Evolutionary conservation across 2,329 filamentous ascomycete species (phyloP), one percentile per base, ranked within the genome.

Genomic region (Dactylonectria estremocensis): DNA sequence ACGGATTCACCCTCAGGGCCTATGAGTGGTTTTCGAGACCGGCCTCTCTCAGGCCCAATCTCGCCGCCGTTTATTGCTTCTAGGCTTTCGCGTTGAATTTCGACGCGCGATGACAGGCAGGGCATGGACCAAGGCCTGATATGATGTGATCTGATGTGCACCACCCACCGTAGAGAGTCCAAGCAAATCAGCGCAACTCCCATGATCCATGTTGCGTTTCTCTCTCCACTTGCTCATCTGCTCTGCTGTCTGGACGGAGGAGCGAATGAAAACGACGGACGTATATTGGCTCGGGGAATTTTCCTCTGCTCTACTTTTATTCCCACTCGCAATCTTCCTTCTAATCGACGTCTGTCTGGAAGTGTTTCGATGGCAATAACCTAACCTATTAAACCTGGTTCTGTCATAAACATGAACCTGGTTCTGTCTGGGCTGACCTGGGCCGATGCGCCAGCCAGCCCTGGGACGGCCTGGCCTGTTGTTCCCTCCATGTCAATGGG

Each of bases 281-380:
- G 58, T 66, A 45, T 57, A 56, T 56, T 53, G 53, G 37, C 50
- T 59, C 58, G 58, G 58, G 54, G 64, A 50, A 31, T 59, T 55
- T 55, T 5, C 40, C 16, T 43, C 14, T n/a, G 40, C 40, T 43
- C 40, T 43, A n/a, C 24, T 28, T 28, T 28, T 43, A 43, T 43
- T 14, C 40, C 14, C n/a, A 43, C n/a, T 43, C 22, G 35, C 28
- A 45, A 61, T 54, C 45, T 52, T 20, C 22, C 40, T 50, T 46
- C n/a, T 57, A 16, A 22, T 55, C 56, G 50, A 46, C n/a, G 52
- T 49, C 61, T 65, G 55, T 53, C 56, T 65, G 52, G 56, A 16
- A 59, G 61, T 54, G 48, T 64, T 56, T 63, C 55, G 55, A 48
- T 49, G 46, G 35, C 43, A 53, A 61, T 57, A 31, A n/a, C 43